phyloP scores from a whole-genome alignment of 148 eudicot species.

The Diospyros kaki region DNA sequence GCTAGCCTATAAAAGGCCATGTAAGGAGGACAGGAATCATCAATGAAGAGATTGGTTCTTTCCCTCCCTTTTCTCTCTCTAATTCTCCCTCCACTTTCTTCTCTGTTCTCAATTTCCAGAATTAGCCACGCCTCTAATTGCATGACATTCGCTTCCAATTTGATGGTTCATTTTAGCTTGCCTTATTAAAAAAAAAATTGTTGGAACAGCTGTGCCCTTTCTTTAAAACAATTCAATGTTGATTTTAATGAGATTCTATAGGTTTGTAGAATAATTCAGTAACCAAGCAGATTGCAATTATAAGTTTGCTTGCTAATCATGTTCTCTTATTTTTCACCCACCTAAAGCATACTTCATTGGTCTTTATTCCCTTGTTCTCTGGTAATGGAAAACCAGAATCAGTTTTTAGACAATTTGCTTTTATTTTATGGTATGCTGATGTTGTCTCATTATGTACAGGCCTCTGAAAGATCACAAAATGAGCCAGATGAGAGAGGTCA shows the following conservation, averaged over 20 bases:
- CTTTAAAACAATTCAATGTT: not conserved
- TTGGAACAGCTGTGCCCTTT: not conserved
- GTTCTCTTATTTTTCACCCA: not conserved
- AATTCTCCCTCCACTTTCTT: no score
- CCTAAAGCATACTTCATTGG: not conserved
- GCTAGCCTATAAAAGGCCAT: no score
- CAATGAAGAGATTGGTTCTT: no score
- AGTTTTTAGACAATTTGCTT: not conserved
- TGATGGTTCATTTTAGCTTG: not conserved
- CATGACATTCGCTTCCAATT: not conserved
- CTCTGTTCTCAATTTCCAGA: no score
- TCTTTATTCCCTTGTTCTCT: not conserved
- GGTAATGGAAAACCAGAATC: not conserved
- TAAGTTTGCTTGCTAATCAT: constrained; percentile 3
- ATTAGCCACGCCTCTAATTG: no score
- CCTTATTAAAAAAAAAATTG: not conserved
- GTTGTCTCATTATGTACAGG: constrained; percentile 23
- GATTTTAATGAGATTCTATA: not conserved
- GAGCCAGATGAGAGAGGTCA: constrained; percentile 30
- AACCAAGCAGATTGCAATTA: not conserved
- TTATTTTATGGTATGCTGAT: not conserved
- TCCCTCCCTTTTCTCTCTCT: no score
- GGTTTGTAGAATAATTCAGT: not conserved
- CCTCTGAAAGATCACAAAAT: constrained; percentile 39
- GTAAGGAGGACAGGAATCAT: no score